These are phyloP conservation scores for Nemania sp. DNA, from an alignment of 2,329 filamentous ascomycete species.

Conservation along the genomic window DNA sequence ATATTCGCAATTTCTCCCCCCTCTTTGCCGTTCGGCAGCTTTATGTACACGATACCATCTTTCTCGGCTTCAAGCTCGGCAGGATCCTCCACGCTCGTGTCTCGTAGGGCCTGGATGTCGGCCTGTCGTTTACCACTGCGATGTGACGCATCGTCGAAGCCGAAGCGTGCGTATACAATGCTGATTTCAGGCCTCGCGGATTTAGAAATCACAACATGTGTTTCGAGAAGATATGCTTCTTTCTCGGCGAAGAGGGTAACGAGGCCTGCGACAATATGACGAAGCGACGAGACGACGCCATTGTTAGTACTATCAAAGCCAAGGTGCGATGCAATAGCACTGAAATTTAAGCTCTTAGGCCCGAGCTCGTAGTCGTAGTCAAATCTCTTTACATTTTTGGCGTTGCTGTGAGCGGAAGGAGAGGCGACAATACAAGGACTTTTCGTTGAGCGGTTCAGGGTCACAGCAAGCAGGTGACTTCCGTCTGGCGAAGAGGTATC, in stretches of 20 bases:
- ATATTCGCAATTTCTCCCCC: slow-evolving; percentile 51
- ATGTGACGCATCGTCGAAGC: slow-evolving; percentile 72
- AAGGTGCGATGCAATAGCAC: slow-evolving; percentile 52
- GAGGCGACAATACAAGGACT: slow-evolving; percentile 68
- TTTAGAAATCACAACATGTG: slow-evolving; percentile 47
- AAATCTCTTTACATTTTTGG: slow-evolving; percentile 55
- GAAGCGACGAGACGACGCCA: slow-evolving; percentile 42
- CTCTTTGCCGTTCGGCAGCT: slow-evolving; percentile 49
- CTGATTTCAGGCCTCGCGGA: slow-evolving; percentile 44
- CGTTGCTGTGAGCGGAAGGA: slow-evolving; percentile 48
- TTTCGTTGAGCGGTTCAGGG: slow-evolving; percentile 64
- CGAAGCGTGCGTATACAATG: slow-evolving; percentile 58
- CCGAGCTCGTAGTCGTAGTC: slow-evolving; percentile 61
- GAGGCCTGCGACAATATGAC: slow-evolving; percentile 55
- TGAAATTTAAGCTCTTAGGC: slow-evolving; percentile 43
- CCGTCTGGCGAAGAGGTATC: slow-evolving; percentile 33
- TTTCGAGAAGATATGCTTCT: slow-evolving; percentile 66
- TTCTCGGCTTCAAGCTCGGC: slow-evolving; percentile 66
- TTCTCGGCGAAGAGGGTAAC: slow-evolving; percentile 63
- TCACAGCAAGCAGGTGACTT: slow-evolving; percentile 61
- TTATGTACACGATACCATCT: slow-evolving; percentile 79
- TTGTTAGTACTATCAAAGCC: slow-evolving; percentile 52
- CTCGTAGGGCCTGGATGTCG: slow-evolving; percentile 61
- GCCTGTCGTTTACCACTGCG: slow-evolving; percentile 63
- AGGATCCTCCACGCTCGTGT: slow-evolving; percentile 53